Evolutionary conservation across 208 protist species (phyloP).

Genomic region (Trypanosoma rangeli): DNA sequence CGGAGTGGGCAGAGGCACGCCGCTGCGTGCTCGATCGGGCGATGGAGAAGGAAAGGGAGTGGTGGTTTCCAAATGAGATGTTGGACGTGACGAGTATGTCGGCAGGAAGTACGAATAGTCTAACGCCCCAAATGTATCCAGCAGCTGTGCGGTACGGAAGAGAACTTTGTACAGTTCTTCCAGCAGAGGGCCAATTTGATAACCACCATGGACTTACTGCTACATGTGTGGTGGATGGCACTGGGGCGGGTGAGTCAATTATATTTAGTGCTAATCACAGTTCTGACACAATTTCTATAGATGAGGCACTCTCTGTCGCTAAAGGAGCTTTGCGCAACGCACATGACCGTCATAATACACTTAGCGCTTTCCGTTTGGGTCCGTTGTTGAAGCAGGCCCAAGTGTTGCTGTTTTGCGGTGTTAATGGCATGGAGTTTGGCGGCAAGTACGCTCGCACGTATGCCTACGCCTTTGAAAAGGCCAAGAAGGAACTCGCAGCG

Average conservation of each 20-base stretch:
- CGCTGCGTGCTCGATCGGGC: constrained; percentile 59
- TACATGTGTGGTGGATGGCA: constrained; percentile 68
- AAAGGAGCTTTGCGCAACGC: constrained; percentile 53
- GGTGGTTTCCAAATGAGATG: constrained; percentile 79
- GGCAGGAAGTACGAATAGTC: constrained; percentile 34
- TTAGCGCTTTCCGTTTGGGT: constrained; percentile 57
- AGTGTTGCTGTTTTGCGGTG: constrained; percentile 63
- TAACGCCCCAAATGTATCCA: constrained; percentile 42
- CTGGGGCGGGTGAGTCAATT: constrained; percentile 57
- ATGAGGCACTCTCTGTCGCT: constrained; percentile 56
- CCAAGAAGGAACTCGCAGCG: constrained; percentile 62
- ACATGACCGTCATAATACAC: constrained; percentile 70
- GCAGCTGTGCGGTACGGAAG: constrained; percentile 62
- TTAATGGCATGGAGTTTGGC: constrained; percentile 64
- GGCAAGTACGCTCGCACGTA: constrained; percentile 89
- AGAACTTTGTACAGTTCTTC: constrained; percentile 62
- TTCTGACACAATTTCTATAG: constrained; percentile 44
- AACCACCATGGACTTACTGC: constrained; percentile 29
- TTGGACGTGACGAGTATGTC: constrained; percentile 57
- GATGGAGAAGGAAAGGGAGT: constrained; percentile 69
- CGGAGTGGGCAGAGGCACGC: constrained; percentile 77
- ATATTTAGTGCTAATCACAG: constrained; percentile 29
- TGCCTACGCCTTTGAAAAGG: constrained; percentile 75
- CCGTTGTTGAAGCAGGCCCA: constrained; percentile 70
- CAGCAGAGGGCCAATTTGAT: constrained; percentile 36